A percentile compares a stretch with the other conserved stretches of the same genome.
Conservation (phyloP, 495 filamentous ascomycete species). For the Lineolata rhizophorae region DNA sequence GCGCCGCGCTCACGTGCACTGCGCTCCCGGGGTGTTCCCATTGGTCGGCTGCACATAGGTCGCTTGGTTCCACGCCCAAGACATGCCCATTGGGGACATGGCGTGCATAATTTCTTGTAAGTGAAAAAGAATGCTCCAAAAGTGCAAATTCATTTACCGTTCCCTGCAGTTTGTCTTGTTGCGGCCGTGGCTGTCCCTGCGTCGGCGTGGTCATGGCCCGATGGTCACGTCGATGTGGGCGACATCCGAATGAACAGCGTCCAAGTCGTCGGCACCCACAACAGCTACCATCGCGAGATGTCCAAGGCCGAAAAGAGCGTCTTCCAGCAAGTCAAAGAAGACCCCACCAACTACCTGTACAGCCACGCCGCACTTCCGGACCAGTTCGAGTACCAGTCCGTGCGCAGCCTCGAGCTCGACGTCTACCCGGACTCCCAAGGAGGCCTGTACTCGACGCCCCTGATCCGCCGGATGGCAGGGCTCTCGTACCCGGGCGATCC, state of each 20-base stretch:
- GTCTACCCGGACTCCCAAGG: conserved; percentile 12
- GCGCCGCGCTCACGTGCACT: too few species aligned
- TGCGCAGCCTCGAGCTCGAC: conserved; percentile 13
- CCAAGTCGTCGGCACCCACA: conserved; percentile 16
- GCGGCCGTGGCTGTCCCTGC: too few species aligned
- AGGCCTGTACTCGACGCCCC: conserved; percentile 10
- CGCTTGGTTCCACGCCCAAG: too few species aligned
- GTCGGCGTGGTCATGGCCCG: too few species aligned
- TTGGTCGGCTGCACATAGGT: too few species aligned
- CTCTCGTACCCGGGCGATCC: conserved; percentile 6
- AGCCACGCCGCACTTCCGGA: conserved; percentile 8
- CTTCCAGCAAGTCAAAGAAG: conserved; percentile 5
- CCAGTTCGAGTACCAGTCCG: conserved; percentile 11
- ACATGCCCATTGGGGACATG: too few species aligned
- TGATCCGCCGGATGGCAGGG: conserved; percentile 11
- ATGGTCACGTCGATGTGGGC: too few species aligned
- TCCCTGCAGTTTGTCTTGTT: too few species aligned
- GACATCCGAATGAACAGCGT: conserved; percentile 5
- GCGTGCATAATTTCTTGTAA: too few species aligned
- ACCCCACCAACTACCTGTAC: conserved; percentile 8
- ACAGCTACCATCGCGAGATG: conserved; percentile 15
- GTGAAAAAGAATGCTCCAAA: too few species aligned
- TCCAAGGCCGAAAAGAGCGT: conserved; percentile 5
- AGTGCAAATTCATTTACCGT: too few species aligned
- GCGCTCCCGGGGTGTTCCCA: too few species aligned